Base-by-base conservation (phyloP, 768 basidiomycete genomes). In the Epithele typhae region DNA sequence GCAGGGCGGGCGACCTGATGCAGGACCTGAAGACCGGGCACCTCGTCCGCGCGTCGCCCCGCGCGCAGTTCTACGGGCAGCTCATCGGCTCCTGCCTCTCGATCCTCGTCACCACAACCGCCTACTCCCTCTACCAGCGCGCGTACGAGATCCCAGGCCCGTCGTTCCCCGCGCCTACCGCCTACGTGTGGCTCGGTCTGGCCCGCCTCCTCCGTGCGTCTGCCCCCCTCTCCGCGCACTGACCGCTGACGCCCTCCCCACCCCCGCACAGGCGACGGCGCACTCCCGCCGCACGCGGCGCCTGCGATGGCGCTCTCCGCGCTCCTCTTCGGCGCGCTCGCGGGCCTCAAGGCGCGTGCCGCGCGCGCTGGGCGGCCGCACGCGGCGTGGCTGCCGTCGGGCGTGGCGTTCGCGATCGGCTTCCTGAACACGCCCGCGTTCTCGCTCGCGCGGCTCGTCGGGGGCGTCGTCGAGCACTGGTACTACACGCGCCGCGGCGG, bases 21-120 rank as follows among this genome's bases (percentile, higher is more conserved):
- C 95, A 98, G 69, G 95, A 98, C 66, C 71, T 98, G 49, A 98
- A 98, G 69, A 96, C 95, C 2, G 95, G 95, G 0, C 91, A 96
- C 64, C 71, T 98, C n/a, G 78, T 91, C 45, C 78, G 76, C 53
- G 93, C 93, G 8, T 94, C 92, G 19, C 95, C 95, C 38, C 75
- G 91, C 57, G 91, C 92, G 2, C 95, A 95, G 60, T 96, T 97
- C 63, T 94, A 84, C 57, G 91, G 92, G 8, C 92, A 98, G 64
- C 71, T 98, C 40, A 84, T 97, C 45, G 95, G 95, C 25, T 92
- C 89, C 8, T 77, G 83, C 1, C 75, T 95, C 5, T 92, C 89
- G 7, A 92, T 98, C 25, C 54, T 96, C 39, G 87, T 97, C 18
- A 92, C 93, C 1, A 79, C 90, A 0, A 88, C 87, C 1, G 92